Evolutionary conservation across 208 protist species (phyloP).

Genomic region (Tritrichomonas foetus): DNA sequence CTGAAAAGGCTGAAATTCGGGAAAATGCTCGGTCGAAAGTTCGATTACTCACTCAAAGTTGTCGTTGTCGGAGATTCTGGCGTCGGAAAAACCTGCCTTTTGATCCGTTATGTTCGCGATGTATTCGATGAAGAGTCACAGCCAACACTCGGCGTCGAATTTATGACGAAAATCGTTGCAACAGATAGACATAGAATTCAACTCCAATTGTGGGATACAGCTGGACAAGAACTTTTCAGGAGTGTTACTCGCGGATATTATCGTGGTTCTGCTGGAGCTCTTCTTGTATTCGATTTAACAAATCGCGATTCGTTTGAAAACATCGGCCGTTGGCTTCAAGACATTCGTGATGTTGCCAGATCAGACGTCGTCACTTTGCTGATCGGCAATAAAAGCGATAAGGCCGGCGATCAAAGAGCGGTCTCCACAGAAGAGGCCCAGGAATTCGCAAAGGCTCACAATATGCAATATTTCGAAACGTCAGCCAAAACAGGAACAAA

Average conservation of each 20-base stretch:
- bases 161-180: background rate
- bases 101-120: background rate
- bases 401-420: slow-evolving; percentile 56
- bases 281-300: background rate
- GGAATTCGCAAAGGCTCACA: slow-evolving; percentile 51
- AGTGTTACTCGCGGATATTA: background rate
- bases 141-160: slow-evolving; percentile 9
- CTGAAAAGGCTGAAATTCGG: too few species aligned
- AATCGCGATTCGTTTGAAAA: background rate
- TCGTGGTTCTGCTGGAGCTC: background rate
- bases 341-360: background rate
- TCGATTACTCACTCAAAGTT: slow-evolving; percentile 1
- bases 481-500: slow-evolving; percentile 93
- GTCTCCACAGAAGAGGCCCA: slow-evolving; percentile 51
- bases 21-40: too few species aligned
- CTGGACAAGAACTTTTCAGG: slow-evolving; percentile 54
- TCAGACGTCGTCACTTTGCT: background rate
- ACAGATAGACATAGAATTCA: background rate
- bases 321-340: background rate
- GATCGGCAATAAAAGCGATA: slow-evolving; percentile 61
- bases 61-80: background rate
- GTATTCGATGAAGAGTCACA: background rate
- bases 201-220: slow-evolving; percentile 30
- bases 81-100: background rate
- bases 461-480: slow-evolving; percentile 93